Evolutionary conservation across 805 yeast species (phyloP), one percentile per base, ranked within the genome.

Genomic region (Spathaspora passalidarum): DNA sequence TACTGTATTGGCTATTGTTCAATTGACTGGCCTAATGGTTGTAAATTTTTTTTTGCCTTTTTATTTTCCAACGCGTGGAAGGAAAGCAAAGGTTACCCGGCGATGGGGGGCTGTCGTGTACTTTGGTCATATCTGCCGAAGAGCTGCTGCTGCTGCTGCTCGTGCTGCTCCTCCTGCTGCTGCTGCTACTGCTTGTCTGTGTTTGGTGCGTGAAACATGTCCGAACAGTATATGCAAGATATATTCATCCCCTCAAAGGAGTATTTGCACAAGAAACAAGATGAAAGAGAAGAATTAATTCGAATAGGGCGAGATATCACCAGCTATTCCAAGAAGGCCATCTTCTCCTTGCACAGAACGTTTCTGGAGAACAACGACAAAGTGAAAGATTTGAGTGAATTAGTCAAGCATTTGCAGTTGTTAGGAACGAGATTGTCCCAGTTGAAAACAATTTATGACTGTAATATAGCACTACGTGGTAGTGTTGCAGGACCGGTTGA

Each of bases 221-320:
- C 29, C 4, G 40, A 23, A 38, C n/a, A n/a, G 6, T 17, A 22
- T 11, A 39, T 39, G 8, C 34, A 39, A 8, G 32, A 34, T 10
- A 47, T 55, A 35, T 61, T 61, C 39, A 42, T 43, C 18, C 62
- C 62, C 1, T 63, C 63, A 10, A 44, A 61, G 38, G 54, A 48
- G 14, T 48, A 49, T 38, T 50, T 61, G 7, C 43, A 49, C 17
- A 19, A 43, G 16, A 54, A 54, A 44, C 72, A 70, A 22, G 68
- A 57, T 37, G 63, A 61, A 25, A 49, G 75, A 36, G 72, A 69
- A 39, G 43, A 47, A 19, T 56, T 69, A 14, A 71, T 70, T 17
- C 56, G 67, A 43, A 49, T 57, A 2, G 60, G 68, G 32, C 53
- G 75, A 35, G 75, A 70, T 41, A 57, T 70, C 44, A 70, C 71